Evolutionary conservation across 202 grass and related monocot genomes (phyloP), one percentile per base, ranked within the genome.

Genomic region (Dendrocalamus latiflorus): DNA sequence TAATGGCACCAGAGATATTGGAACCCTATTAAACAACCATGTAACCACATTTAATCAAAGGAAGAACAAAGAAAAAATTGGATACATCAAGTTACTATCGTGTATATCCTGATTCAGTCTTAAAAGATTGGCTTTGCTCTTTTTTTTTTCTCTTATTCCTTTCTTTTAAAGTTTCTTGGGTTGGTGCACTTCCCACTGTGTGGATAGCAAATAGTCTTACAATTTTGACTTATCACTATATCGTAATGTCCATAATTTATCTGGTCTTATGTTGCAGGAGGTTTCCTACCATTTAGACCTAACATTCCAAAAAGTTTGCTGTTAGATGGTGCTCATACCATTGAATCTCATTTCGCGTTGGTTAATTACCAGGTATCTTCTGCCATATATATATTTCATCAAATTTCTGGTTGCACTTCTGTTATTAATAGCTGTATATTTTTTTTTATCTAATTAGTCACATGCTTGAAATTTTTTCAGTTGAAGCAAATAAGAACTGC

Each of bases 401-500:
- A 65, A 39, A 70, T 75, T 68, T 22, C 6, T 24, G 6, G 18
- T 3, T 68, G 25, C 45, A 20, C 42, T 55, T 64, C 13, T 79
- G 36, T 63, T 70, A 68, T 65, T 21, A 22, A 36, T 45, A 14
- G 11, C 18, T 81, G 4, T 73, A 30, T 45, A 5, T n/a, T n/a
- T n/a, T n/a, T 30, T 74, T 38, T 60, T 55, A 47, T 45, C 70
- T 93, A 74, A 72, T 67, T 74, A 75, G 12, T 88, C 68, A 83
- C 15, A 8, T 92, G 13, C 34, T 86, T 84, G 53, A 75, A 82
- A 85, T n/a, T 53, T 71, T 90, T 92, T 86, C 85, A 99, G 96
- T 71, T 99, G 83, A 99, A 90, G 83, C 93, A 94, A 84, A 90
- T 99, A 87, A 93, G 96, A 77, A 94, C 78, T 64, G 96, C 96